These are phyloP conservation scores for Candida germanica DNA, from an alignment of 805 yeast genomes.

Conservation along the genomic window DNA sequence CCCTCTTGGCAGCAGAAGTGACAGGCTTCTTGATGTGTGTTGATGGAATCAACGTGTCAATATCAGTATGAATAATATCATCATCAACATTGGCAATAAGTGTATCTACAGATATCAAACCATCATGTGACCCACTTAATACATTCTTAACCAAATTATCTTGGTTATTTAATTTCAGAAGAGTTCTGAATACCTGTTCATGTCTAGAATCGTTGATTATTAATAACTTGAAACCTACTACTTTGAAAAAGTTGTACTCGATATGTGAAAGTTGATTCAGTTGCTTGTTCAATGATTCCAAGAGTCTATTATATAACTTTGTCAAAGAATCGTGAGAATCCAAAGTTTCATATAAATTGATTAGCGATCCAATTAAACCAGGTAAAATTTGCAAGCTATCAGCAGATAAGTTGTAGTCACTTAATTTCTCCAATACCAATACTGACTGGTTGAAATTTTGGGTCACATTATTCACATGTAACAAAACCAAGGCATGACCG, in stretches of 20 bases:
- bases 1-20: constrained; percentile 10
- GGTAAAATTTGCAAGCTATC: constrained; percentile 33
- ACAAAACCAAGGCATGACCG: constrained; percentile 28
- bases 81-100: constrained; percentile 20
- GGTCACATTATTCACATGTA: constrained; percentile 20
- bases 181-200: constrained; percentile 19
- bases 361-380: constrained; percentile 48
- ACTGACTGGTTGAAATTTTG: constrained; percentile 29
- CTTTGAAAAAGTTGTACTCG: constrained; percentile 24
- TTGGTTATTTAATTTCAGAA: constrained; percentile 17
- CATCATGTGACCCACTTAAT: constrained; percentile 16
- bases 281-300: constrained; percentile 11
- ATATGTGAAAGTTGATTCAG: constrained; percentile 10
- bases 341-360: constrained; percentile 47
- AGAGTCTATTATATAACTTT: constrained; percentile 16
- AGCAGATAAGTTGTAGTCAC: constrained; percentile 11
- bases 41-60: constrained; percentile 25
- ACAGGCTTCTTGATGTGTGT: not conserved
- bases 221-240: constrained; percentile 29
- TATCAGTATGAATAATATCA: constrained; percentile 28
- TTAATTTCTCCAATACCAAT: constrained; percentile 32
- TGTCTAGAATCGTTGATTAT: constrained; percentile 16
- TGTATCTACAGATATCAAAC: constrained; percentile 21
- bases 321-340: constrained; percentile 33
- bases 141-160: constrained; percentile 24